Base-by-base conservation (phyloP, 345 rosid species). In the Alliaria petiolata region DNA sequence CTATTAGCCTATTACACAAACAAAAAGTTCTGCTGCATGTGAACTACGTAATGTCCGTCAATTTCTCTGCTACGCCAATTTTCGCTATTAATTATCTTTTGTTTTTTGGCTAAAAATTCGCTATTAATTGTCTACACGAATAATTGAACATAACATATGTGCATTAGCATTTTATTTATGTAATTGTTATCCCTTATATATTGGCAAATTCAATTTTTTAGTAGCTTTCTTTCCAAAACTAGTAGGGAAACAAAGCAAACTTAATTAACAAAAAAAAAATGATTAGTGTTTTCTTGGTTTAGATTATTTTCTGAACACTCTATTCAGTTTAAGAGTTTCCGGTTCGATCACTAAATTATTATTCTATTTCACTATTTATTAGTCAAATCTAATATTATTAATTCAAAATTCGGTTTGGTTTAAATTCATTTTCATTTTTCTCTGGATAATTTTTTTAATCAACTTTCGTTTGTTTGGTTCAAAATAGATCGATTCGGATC, bases 11-110 rank as follows among this genome's bases (percentile, higher is more conserved):
- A n/a, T 36, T 31, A 71, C 55, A 53, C 53, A 70, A 28, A 25
- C 54, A 39, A 25, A 2, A 46, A 34, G 38, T 28, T 56, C 13
- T 59, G 73, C 52, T 74, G 74, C 74, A 67, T 75, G 74, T 75
- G 78, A 60, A 67, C 67, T 67, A 59, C 62, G 72, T 74, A 74
- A 74, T 74, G 15, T 58, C 78, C 72, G 62, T 59, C 78, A 67
- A 60, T 67, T n/a, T n/a, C n/a, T n/a, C n/a, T n/a, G 36, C 20
- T 66, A 34, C 25, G 12, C n/a, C n/a, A n/a, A 31, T 3, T 63
- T 25, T 3, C 25, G 4, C 30, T 40, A n/a, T n/a, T n/a, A n/a
- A 45, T 26, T 57, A 56, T n/a, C n/a, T n/a, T n/a, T n/a, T n/a
- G n/a, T n/a, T n/a, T n/a, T n/a, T n/a, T n/a, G n/a, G n/a, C n/a